Conservation (phyloP, 306 rosid species). For the Herpetospermum pedunculosum region DNA sequence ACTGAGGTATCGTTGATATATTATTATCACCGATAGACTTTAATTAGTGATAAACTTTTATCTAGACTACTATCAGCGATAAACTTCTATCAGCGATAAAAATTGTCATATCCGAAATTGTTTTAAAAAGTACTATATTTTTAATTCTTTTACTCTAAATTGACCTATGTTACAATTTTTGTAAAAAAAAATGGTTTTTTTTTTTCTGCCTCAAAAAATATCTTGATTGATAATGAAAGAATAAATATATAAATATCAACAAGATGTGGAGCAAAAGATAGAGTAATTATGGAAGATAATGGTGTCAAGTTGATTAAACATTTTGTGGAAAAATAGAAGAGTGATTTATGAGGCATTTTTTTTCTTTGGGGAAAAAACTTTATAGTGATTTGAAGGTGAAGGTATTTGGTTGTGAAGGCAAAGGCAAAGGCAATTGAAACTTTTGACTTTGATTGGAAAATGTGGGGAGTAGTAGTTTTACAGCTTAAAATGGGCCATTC, state of each 20-base stretch:
- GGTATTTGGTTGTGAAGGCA: constrained; percentile 46
- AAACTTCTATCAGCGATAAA: too few species aligned
- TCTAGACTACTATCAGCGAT: too few species aligned
- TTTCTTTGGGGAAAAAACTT: not conserved
- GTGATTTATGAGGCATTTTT: not conserved
- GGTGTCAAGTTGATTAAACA: not conserved
- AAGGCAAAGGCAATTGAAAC: constrained; percentile 50
- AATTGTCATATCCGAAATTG: too few species aligned
- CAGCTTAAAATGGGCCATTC: not conserved
- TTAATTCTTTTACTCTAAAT: too few species aligned
- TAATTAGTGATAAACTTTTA: too few species aligned
- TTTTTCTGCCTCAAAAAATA: too few species aligned
- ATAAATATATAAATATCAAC: not conserved
- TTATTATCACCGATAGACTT: too few species aligned
- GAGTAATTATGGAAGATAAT: not conserved
- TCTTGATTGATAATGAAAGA: not conserved
- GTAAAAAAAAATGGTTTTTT: too few species aligned
- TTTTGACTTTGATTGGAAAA: constrained; percentile 38
- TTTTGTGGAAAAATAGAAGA: not conserved
- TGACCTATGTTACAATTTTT: too few species aligned
- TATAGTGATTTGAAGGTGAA: not conserved
- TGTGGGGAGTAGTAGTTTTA: constrained; percentile 8
- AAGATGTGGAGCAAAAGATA: not conserved
- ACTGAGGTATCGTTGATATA: too few species aligned
- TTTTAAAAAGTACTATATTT: too few species aligned